Percentiles rank a stretch among this genome's conserved stretches.
These are phyloP conservation scores for Cladobotryum mycophilum DNA, from an alignment of 2,329 filamentous ascomycete genomes.

Conservation along the genomic window DNA sequence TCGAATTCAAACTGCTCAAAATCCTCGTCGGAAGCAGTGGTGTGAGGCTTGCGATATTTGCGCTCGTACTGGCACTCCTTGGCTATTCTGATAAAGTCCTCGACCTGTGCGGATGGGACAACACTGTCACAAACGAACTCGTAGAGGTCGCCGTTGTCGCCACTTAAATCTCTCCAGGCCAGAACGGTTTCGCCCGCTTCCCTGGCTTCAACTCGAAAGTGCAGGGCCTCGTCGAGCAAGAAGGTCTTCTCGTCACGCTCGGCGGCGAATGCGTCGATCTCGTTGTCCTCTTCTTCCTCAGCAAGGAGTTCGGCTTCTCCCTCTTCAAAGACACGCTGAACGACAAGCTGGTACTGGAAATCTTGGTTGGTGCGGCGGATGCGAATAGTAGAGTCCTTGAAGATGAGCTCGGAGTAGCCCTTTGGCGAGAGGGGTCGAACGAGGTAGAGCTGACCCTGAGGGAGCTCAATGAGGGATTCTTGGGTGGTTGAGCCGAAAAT, in stretches of 20 bases:
- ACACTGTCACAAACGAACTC: constrained; percentile 90
- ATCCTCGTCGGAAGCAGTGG: constrained; percentile 75
- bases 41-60: constrained; percentile 76
- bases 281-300: constrained; percentile 80
- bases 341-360: constrained; percentile 93
- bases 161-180: constrained; percentile 91
- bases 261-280: constrained; percentile 62
- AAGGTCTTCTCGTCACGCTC: constrained; percentile 98
- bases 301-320: constrained; percentile 88
- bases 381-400: constrained; percentile 89
- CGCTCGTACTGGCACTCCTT: constrained; percentile 96
- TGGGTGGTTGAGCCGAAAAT: constrained; percentile 84
- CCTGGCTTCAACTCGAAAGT: constrained; percentile 77
- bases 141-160: constrained; percentile 90
- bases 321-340: constrained; percentile 95
- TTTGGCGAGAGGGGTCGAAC: constrained; percentile 93
- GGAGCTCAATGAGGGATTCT: constrained; percentile 88
- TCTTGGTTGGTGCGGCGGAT: constrained; percentile 92
- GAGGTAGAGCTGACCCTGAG: constrained; percentile 94
- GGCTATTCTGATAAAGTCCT: constrained; percentile 74
- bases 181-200: constrained; percentile 78
- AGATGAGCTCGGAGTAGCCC: constrained; percentile 97
- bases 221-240: constrained; percentile 83
- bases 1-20: constrained; percentile 77
- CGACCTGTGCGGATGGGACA: constrained; percentile 62